phyloP scores from a whole-genome alignment of 169 alveolate species.

The Cyclospora cayetanensis region DNA sequence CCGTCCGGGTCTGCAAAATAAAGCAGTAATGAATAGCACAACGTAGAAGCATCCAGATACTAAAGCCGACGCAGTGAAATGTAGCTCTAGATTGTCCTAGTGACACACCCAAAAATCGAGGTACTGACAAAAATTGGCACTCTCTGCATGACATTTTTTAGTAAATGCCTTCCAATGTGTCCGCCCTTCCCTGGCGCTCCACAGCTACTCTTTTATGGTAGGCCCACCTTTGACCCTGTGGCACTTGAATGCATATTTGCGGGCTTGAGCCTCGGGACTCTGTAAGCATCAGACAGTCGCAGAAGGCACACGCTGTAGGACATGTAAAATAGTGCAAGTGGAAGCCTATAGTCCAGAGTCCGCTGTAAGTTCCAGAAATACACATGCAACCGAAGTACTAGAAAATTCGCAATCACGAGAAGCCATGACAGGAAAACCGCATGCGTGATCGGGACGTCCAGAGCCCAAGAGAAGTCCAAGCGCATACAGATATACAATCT shows the following conservation, averaged over 20 bases:
- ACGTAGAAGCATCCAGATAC: not conserved
- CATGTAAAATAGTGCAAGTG: not conserved
- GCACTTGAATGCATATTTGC: slow-evolving; percentile 93
- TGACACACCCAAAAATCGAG: not conserved
- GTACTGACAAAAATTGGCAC: not conserved
- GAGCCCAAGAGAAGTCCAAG: no score
- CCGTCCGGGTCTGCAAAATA: slow-evolving; percentile 69
- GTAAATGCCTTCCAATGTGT: not conserved
- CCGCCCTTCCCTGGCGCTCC: not conserved
- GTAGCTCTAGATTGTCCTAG: not conserved
- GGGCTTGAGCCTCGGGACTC: slow-evolving; percentile 77
- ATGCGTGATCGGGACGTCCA: no score
- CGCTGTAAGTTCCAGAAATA: no score
- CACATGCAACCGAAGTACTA: no score
- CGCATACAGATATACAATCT: not conserved
- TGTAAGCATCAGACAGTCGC: not conserved
- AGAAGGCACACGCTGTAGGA: not conserved
- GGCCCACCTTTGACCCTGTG: slow-evolving; percentile 84
- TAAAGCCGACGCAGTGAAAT: not conserved
- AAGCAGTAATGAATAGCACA: not conserved
- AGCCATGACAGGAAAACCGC: no score
- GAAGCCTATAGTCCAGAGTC: no score
- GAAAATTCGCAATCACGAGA: no score
- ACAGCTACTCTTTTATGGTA: not conserved
- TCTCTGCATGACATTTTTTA: not conserved